phyloP scores from a whole-genome alignment of 169 alveolate species.

The Perkinsus olseni region DNA sequence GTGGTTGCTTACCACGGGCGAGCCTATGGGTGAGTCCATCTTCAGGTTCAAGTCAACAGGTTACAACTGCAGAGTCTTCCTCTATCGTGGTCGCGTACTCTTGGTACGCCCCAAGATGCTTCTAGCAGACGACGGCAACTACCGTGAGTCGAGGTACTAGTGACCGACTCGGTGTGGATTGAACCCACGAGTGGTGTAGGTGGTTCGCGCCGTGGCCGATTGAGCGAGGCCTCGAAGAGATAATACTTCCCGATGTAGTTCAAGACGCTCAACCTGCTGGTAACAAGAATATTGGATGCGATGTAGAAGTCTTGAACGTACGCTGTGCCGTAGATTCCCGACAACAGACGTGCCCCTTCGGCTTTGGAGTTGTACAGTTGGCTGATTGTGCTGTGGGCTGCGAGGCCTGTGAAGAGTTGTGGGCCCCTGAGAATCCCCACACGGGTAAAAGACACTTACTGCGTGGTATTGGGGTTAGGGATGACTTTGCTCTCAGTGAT shows the following conservation, averaged over 20 bases:
- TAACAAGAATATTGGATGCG: background rate
- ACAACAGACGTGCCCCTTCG: background rate
- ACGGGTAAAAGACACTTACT: no score
- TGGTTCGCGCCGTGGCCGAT: conserved; percentile 71
- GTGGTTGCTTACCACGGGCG: no score
- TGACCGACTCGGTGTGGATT: background rate
- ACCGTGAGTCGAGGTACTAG: conserved; percentile 52
- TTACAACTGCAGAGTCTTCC: conserved; percentile 68
- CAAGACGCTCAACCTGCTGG: background rate
- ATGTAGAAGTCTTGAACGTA: background rate
- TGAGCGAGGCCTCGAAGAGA: conserved; percentile 34
- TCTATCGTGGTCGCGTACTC: conserved; percentile 46
- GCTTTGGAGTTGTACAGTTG: background rate
- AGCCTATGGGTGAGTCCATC: background rate
- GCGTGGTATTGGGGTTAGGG: background rate
- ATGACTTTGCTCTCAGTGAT: conserved; percentile 9
- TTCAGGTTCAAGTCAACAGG: background rate
- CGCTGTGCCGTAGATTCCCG: background rate
- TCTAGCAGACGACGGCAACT: conserved; percentile 67
- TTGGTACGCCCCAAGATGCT: conserved; percentile 68
- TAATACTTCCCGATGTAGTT: conserved; percentile 35
- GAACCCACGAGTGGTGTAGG: conserved; percentile 18
- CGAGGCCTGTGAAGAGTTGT: conserved; percentile 76
- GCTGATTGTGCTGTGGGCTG: conserved; percentile 49
- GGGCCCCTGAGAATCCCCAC: conserved; percentile 63